Base-by-base conservation (phyloP, 768 basidiomycete genomes). In the Lentinula edodes region DNA sequence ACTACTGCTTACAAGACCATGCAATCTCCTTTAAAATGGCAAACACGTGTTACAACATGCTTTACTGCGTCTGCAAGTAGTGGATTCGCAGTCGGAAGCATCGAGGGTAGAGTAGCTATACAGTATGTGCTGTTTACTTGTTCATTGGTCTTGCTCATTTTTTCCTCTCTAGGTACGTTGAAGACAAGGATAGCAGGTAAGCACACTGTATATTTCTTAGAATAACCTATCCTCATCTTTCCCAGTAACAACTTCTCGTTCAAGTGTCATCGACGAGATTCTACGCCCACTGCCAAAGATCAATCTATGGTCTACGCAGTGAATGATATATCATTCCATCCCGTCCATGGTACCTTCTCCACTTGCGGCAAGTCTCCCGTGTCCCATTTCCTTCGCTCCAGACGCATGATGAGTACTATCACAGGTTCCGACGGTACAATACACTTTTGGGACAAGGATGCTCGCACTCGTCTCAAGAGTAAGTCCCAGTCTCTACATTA, bases 391-490 rank as follows among this genome's bases (percentile, higher is more conserved):
- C 5, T 52, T 16, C 35, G 20, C 9, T 23, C 13, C 10, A 16
- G 20, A 39, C 16, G 41, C 16, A 20, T 39, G 8, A 10, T 20
- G 34, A 13, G 20, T 13, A 7, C 15, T 35, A 36, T 13, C 32
- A 57, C 57, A 90, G 89, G 90, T 9, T 82, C 89, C 46, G 93
- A 95, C 65, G 93, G 93, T 18, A 89, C 89, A 2, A 87, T 95
- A 71, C 90, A 93, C 80, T 92, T 90, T 73, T 96, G 94, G 94
- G 94, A 97, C 74, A 95, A 94, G 75, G 90, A 95, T 66, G 87
- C 90, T 7, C 88, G 94, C 61, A 93, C 90, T 6, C 88, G 95
- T 43, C 82, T 98, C 76, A 97, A 95, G 77, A 87, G 93, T 95
- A 66, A 52, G 81, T 23, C 43, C 20, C 58, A 20, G 28, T 38